A percentile compares a stretch with the other conserved stretches of the same genome.
These are phyloP conservation scores for Davidsoniella virescens DNA, from an alignment of 2,329 filamentous ascomycete genomes.

Conservation along the genomic window DNA sequence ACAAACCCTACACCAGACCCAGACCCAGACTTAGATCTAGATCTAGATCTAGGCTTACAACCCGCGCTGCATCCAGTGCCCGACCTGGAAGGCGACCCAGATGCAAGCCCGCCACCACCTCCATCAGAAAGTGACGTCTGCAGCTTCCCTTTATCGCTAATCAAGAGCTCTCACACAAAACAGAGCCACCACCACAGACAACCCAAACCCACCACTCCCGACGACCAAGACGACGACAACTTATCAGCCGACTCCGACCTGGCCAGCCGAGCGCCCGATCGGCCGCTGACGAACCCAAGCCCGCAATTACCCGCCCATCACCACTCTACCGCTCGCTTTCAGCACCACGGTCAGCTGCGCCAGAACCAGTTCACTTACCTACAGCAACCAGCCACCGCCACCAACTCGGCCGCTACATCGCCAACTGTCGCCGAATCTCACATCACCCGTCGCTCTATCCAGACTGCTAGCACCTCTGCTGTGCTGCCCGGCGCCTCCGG, in stretches of 20 bases:
- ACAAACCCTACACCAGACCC: too few species aligned
- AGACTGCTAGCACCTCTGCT: background rate
- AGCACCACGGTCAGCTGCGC: background rate
- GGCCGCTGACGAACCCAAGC: background rate
- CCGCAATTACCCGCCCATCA: background rate
- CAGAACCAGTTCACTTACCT: background rate
- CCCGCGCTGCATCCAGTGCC: background rate
- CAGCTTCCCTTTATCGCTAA: background rate
- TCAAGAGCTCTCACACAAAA: background rate
- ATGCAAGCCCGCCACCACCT: background rate
- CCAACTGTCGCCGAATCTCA: constrained; percentile 2
- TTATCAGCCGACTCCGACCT: background rate
- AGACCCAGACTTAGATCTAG: background rate
- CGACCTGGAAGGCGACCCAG: background rate
- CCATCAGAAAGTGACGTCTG: background rate
- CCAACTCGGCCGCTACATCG: background rate
- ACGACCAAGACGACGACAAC: background rate
- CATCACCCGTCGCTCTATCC: background rate
- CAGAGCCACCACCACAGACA: background rate
- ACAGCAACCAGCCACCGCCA: background rate
- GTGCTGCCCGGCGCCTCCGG: background rate
- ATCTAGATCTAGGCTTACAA: background rate
- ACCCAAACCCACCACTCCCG: background rate
- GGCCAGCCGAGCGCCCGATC: background rate
- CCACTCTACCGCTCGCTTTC: background rate